phyloP scores from a whole-genome alignment of 805 yeast genomes.

The Cyberlindnera nakhonratchasimensis region DNA sequence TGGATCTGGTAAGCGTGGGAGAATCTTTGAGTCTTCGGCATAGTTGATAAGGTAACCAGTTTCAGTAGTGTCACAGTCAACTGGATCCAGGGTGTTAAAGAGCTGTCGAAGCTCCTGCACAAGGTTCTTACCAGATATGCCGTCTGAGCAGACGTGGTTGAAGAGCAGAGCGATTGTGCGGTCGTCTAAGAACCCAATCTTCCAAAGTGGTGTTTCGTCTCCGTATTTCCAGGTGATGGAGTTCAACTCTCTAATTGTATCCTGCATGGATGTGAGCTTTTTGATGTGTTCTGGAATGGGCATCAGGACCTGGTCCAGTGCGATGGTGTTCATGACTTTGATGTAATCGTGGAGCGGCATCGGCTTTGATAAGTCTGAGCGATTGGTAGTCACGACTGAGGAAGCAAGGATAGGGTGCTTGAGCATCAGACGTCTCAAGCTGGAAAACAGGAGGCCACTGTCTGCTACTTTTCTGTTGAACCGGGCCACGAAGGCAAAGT shows the following conservation, averaged over 20 bases:
- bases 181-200: conserved; percentile 16
- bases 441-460: conserved; percentile 5
- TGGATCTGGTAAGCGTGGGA: conserved; percentile 20
- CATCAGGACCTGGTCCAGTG: conserved; percentile 14
- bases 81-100: conserved; percentile 2
- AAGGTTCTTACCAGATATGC: conserved; percentile 17
- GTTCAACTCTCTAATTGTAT: conserved; percentile 12
- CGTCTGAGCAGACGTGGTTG: conserved; percentile 25
- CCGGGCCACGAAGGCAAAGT: conserved; percentile 15
- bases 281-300: conserved; percentile 12
- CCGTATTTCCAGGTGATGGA: conserved; percentile 16
- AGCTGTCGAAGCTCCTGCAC: conserved; percentile 12
- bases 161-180: conserved; percentile 18
- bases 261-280: background rate
- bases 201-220: conserved; percentile 19
- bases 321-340: conserved; percentile 16
- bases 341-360: conserved; percentile 20
- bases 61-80: background rate
- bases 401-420: conserved; percentile 20
- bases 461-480: conserved; percentile 15
- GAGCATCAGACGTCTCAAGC: conserved; percentile 13
- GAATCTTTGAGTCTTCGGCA: conserved; percentile 1
- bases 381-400: conserved; percentile 19
- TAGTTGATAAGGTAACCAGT: conserved; percentile 14
- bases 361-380: conserved; percentile 16